Evolutionary conservation across 106 monocot genomes (phyloP).

Genomic region (Vanilla planifolia): DNA sequence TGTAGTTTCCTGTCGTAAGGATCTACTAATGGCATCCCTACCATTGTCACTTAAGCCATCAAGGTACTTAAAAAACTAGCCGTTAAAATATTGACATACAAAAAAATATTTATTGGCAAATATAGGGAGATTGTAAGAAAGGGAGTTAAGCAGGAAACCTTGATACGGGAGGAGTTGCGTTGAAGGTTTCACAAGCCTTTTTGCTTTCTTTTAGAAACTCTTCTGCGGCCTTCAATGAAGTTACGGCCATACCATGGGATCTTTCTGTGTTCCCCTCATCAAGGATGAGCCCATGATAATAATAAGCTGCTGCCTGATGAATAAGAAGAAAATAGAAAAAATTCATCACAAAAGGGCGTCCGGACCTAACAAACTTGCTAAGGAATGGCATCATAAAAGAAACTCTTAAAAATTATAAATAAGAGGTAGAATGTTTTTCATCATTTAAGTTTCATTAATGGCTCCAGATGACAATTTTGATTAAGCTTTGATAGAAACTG

Average conservation of each 20-base stretch:
- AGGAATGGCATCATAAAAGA: neutral
- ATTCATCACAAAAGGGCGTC: neutral
- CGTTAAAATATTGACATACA: neutral
- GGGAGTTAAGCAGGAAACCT: constrained; percentile 23
- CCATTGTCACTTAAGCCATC: too few relatives aligned
- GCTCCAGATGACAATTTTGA: too few relatives aligned
- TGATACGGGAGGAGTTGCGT: constrained; percentile 48
- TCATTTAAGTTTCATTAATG: neutral
- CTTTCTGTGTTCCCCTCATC: constrained; percentile 79
- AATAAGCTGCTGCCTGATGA: constrained; percentile 72
- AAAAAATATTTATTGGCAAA: constrained; percentile 2
- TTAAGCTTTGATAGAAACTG: too few relatives aligned
- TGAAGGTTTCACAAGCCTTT: constrained; percentile 48
- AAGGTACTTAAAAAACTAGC: too few relatives aligned
- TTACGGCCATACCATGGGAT: constrained; percentile 52
- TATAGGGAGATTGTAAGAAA: neutral
- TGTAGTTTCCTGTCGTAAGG: too few relatives aligned
- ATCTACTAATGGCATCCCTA: too few relatives aligned
- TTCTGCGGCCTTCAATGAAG: constrained; percentile 67
- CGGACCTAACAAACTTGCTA: neutral
- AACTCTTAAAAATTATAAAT: neutral
- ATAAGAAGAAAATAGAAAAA: constrained; percentile 1
- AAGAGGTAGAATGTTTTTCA: neutral
- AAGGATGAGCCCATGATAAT: constrained; percentile 82
- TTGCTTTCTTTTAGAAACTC: constrained; percentile 79